Evolutionary conservation across 306 rosid genomes (phyloP).

Genomic region (Citrullus mucosospermus): DNA sequence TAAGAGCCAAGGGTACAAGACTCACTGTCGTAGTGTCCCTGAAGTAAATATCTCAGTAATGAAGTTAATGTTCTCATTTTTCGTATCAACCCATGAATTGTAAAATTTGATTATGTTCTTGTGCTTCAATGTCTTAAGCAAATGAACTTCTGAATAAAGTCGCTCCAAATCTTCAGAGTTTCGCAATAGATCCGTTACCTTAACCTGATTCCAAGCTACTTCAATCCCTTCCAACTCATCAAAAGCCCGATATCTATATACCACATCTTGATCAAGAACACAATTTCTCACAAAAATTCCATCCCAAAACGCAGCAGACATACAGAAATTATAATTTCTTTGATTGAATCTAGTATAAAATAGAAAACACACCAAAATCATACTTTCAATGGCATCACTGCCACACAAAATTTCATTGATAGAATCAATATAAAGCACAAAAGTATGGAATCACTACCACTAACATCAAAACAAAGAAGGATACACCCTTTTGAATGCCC

Average conservation of each 20-base stretch:
- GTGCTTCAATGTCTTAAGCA: constrained; percentile 91
- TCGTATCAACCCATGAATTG: constrained; percentile 78
- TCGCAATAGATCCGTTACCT: constrained; percentile 70
- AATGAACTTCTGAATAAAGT: constrained; percentile 84
- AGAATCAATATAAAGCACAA: background rate
- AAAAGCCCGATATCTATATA: constrained; percentile 78
- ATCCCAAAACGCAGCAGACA: background rate
- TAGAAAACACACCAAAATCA: background rate
- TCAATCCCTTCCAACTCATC: constrained; percentile 97
- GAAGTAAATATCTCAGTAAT: constrained; percentile 96
- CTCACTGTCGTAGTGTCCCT: constrained; percentile 89
- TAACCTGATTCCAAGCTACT: constrained; percentile 99
- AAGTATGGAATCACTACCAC: background rate
- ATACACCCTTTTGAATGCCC: constrained; percentile 99
- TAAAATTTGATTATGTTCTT: constrained; percentile 85
- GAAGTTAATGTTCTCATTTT: constrained; percentile 67
- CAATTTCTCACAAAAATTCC: background rate
- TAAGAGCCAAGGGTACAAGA: background rate
- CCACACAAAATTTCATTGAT: background rate
- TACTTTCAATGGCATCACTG: background rate
- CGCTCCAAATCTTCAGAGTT: constrained; percentile 81
- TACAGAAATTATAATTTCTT: background rate
- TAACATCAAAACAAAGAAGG: constrained; percentile 28
- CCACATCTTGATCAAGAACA: constrained; percentile 38
- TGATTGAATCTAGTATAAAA: background rate